Conservation (phyloP, 129 eudicot genomes). For the Ambrosia trifida region DNA sequence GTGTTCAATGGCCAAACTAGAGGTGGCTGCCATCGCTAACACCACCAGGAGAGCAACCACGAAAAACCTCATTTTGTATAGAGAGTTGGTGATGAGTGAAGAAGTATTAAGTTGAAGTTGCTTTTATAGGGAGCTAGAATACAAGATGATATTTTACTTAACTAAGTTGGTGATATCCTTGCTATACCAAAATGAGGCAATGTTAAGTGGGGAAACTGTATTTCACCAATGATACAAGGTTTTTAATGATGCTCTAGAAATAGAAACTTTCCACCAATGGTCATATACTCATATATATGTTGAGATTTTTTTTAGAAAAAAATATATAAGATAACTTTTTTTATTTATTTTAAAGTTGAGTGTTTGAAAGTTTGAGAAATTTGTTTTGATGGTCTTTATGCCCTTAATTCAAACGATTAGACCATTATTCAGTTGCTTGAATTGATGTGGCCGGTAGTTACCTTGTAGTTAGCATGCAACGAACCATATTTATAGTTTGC, state of each 20-base stretch:
- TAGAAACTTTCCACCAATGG: conserved; percentile 35
- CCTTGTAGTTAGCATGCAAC: neutral
- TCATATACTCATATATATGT: neutral
- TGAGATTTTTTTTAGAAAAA: neutral
- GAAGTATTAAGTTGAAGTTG: neutral
- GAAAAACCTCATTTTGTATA: conserved; percentile 22
- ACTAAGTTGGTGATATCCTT: conserved; percentile 9
- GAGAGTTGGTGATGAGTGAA: conserved; percentile 13
- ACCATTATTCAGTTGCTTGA: too few species aligned
- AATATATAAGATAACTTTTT: neutral
- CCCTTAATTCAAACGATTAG: too few species aligned
- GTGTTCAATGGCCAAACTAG: conserved; percentile 16
- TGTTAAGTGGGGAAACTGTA: conserved; percentile 31
- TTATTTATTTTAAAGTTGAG: neutral
- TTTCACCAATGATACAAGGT: conserved; percentile 23
- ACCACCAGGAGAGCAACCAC: conserved; percentile 26
- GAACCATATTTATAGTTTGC: neutral
- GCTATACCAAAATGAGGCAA: conserved; percentile 15
- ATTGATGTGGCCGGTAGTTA: neutral
- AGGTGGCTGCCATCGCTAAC: conserved; percentile 5
- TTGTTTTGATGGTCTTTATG: neutral
- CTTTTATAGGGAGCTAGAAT: conserved; percentile 23
- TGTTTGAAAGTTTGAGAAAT: neutral
- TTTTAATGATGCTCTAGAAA: conserved; percentile 31
- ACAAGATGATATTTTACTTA: neutral